These are phyloP conservation scores for Nigrograna mackinnonii DNA, from an alignment of 2,329 filamentous ascomycete genomes.

Conservation along the genomic window DNA sequence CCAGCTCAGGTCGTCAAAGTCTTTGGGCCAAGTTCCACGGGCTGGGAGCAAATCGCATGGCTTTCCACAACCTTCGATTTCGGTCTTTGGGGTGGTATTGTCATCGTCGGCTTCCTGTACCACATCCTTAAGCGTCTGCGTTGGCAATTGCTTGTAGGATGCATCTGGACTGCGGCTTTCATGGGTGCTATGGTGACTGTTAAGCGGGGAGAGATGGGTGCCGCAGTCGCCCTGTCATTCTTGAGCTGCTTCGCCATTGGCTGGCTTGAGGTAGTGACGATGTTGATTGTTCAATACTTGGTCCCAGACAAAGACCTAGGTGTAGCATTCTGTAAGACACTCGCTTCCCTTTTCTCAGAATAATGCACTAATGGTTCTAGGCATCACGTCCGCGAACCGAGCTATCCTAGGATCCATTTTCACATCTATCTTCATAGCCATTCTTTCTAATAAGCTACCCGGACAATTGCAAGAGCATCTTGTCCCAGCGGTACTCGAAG, in stretches of 20 bases:
- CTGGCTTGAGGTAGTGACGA: slow-evolving; percentile 17
- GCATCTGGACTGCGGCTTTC: neutral
- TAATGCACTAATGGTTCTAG: neutral
- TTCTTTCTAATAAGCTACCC: slow-evolving; percentile 23
- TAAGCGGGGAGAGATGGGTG: neutral
- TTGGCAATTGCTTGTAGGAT: neutral
- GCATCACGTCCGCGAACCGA: slow-evolving; percentile 9
- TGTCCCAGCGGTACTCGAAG: neutral
- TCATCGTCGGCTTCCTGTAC: slow-evolving; percentile 23
- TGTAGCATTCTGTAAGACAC: slow-evolving; percentile 16
- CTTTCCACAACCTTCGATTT: slow-evolving; percentile 30
- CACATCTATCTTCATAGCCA: slow-evolving; percentile 21
- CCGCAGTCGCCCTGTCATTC: slow-evolving; percentile 16
- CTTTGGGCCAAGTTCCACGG: slow-evolving; percentile 7
- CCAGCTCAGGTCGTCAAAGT: slow-evolving; percentile 22
- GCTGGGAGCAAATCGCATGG: slow-evolving; percentile 29
- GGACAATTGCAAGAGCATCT: slow-evolving; percentile 8
- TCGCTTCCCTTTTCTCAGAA: neutral
- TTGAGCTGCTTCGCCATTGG: slow-evolving; percentile 17
- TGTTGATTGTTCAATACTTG: slow-evolving; percentile 16
- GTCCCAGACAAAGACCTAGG: slow-evolving; percentile 15
- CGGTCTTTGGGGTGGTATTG: slow-evolving; percentile 32
- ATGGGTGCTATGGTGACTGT: neutral
- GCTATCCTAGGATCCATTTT: slow-evolving; percentile 20
- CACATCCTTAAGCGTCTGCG: slow-evolving; percentile 24